Conservation (phyloP, 345 rosid genomes). For the Corchorus olitorius region DNA sequence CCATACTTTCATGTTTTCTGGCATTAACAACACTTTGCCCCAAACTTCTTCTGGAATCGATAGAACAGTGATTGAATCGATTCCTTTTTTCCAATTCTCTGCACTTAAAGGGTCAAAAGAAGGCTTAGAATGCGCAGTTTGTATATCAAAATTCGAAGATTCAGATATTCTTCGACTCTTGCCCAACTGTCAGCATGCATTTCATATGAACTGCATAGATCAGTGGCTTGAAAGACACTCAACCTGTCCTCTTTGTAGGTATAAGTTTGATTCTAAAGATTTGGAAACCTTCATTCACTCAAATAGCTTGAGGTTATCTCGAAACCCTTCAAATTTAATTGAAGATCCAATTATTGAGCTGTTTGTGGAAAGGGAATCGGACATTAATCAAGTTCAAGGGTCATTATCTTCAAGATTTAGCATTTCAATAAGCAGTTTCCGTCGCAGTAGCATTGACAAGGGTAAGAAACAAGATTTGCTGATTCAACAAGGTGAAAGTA, state of each 20-base stretch:
- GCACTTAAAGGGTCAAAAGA: conserved; percentile 68
- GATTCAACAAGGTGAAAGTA: conserved; percentile 28
- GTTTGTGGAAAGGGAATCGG: conserved; percentile 63
- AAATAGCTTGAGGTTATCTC: conserved; percentile 50
- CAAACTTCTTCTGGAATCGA: conserved; percentile 69
- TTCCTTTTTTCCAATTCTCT: conserved; percentile 82
- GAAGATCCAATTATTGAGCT: conserved; percentile 60
- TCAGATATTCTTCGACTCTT: conserved; percentile 65
- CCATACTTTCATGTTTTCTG: neutral
- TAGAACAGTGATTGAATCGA: conserved; percentile 63
- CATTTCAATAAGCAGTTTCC: neutral
- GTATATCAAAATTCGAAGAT: conserved; percentile 77
- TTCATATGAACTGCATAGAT: conserved; percentile 79
- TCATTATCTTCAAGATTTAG: conserved; percentile 41
- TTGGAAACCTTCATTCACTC: conserved; percentile 41
- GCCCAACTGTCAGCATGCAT: conserved; percentile 83
- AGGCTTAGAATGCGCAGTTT: conserved; percentile 87
- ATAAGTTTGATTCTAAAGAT: conserved; percentile 51
- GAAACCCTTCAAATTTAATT: conserved; percentile 42
- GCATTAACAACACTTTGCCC: conserved; percentile 11
- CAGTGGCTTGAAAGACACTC: conserved; percentile 88
- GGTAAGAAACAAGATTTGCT: conserved; percentile 25
- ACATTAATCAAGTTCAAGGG: conserved; percentile 46
- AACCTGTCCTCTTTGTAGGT: conserved; percentile 79
- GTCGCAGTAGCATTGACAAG: conserved; percentile 14